Evolutionary conservation across 257 asterid genomes (phyloP), one percentile per base, ranked within the genome.

Genomic region (Lantana camara): DNA sequence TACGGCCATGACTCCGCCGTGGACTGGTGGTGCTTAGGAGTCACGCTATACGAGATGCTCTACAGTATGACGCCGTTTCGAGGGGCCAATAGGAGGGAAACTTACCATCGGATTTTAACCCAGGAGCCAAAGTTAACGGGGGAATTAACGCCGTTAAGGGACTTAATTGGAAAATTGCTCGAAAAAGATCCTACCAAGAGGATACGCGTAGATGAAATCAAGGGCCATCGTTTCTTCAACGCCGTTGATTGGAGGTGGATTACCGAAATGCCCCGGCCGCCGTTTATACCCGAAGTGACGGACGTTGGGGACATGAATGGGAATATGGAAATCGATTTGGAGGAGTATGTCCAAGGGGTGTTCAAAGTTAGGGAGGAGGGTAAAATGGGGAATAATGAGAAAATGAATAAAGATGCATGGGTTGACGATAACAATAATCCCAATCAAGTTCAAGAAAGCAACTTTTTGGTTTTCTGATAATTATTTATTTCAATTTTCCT

Each of bases 21-120:
- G 52, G 99, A 94, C 64, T 90, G 94, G 97, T 94, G 99, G 99
- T 84, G 97, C 66, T 60, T 90, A 9, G 99, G 99, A 0, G 77
- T 90, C 14, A 74, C 90, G 82, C 51, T 90, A n/a, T 78, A 94
- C 77, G 97, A 94, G 71, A 90, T 94, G 99, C 87, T 90, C n/a
- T 94, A 94, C 65, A 95, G 99, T 0, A 56, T 66, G 74, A 94
- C 99, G 72, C 99, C 99, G 72, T 94, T 94, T 40, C 71, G 80
- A 9, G 99, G 96, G 3, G 21, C 70, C 7, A 83, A 84, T 35
- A 53, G 97, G 71, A 90, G 85, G 55, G 97, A 90, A 15, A 94
- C 97, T 22, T 94, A 81, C 22, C 69, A 71, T 66, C 69, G 95
- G 47, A 75, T 86, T 55, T 27, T 88, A 1, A 64, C 80, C 0